Evolutionary conservation across 2,329 filamentous ascomycete species (phyloP).

Genomic region (Neofusicoccum sp.): DNA sequence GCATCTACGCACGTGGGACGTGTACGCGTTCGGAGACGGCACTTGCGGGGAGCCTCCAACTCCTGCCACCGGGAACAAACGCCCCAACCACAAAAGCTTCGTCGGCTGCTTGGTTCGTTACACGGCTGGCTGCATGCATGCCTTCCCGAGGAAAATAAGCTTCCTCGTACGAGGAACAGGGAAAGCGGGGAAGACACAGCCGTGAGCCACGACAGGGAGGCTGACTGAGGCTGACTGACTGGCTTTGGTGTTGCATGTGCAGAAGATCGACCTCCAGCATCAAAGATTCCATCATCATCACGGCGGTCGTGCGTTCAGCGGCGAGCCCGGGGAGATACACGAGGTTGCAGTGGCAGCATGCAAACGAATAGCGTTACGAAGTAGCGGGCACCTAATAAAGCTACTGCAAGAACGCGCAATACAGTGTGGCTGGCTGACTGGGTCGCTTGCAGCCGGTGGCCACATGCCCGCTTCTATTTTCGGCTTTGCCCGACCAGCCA

Average conservation of each 20-base stretch:
- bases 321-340: constrained; percentile 10
- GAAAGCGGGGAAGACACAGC: neutral
- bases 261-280: neutral
- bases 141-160: neutral
- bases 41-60: too few relatives aligned
- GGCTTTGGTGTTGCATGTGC: neutral
- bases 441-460: constrained; percentile 8
- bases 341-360: constrained; percentile 14
- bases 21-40: too few relatives aligned
- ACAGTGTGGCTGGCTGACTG: constrained; percentile 13
- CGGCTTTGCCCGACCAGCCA: neutral
- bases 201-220: neutral
- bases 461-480: constrained; percentile 15
- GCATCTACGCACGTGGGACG: too few relatives aligned
- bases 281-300: neutral
- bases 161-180: constrained; percentile 8
- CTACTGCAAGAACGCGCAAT: constrained; percentile 19
- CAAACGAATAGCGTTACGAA: constrained; percentile 16
- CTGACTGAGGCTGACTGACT: neutral
- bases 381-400: constrained; percentile 11
- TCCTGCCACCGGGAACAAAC: too few relatives aligned
- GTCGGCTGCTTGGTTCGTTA: neutral
- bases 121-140: neutral
- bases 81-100: too few relatives aligned
- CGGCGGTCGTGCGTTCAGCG: neutral